phyloP scores from a whole-genome alignment of 2,329 filamentous ascomycete species.

The Neofusicoccum sp. region DNA sequence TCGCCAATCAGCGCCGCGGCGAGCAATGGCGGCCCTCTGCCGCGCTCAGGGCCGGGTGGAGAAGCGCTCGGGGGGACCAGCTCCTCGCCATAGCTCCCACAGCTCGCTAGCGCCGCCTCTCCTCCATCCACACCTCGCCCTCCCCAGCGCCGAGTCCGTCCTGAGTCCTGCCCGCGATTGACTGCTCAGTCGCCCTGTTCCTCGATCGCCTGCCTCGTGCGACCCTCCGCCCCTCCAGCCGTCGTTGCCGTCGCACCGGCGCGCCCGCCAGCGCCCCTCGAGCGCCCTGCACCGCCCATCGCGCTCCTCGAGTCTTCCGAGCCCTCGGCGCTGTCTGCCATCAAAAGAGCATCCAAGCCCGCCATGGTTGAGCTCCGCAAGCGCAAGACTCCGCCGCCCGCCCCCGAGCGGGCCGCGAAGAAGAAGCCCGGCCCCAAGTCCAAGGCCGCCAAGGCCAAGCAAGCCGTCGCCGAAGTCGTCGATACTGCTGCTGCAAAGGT shows the following conservation, averaged over 20 bases:
- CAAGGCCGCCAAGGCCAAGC: constrained; percentile 32
- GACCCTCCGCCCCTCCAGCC: not conserved
- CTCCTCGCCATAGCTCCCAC: constrained; percentile 6
- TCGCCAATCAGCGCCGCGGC: not conserved
- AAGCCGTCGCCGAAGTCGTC: constrained; percentile 21
- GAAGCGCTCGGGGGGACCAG: constrained; percentile 2
- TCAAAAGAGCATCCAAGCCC: not conserved
- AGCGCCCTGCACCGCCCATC: not conserved
- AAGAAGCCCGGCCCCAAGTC: constrained; percentile 46
- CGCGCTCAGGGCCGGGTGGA: not conserved
- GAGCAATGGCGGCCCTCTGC: not conserved
- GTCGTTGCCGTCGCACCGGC: not conserved
- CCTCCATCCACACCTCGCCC: not conserved
- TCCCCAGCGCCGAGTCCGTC: not conserved
- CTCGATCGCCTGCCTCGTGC: constrained; percentile 4
- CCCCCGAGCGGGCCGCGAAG: constrained; percentile 47
- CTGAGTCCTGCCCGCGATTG: not conserved
- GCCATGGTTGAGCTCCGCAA: constrained; percentile 61
- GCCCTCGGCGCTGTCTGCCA: not conserved
- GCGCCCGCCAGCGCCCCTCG: not conserved
- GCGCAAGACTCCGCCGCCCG: constrained; percentile 56
- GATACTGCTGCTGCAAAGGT: constrained; percentile 24
- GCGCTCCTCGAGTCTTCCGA: not conserved
- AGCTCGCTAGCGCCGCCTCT: not conserved
- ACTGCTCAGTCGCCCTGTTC: not conserved